A percentile compares a stretch with the other conserved stretches of the same genome.
Evolutionary conservation across 2,329 filamentous ascomycete genomes (phyloP).

Genomic region (Cercospora nicotianae): DNA sequence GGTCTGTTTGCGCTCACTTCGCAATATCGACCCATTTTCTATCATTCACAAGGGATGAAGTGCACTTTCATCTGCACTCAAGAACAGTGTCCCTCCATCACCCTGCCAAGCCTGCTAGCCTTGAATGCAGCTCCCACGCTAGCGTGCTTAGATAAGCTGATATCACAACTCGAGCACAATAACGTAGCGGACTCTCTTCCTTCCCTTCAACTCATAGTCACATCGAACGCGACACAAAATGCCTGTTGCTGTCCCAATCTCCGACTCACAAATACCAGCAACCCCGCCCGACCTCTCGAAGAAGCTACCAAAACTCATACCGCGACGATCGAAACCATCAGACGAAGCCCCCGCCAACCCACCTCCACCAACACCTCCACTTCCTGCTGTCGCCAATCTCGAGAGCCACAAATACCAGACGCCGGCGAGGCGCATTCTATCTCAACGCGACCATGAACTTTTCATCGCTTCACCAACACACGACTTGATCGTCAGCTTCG

Average conservation of each 20-base stretch:
- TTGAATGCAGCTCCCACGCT: neutral
- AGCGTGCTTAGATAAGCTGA: neutral
- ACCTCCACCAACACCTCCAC: slow-evolving; percentile 70
- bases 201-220: neutral
- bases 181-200: neutral
- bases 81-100: neutral
- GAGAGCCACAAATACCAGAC: slow-evolving; percentile 58
- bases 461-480: slow-evolving; percentile 78
- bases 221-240: neutral
- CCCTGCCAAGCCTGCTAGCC: neutral
- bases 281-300: slow-evolving; percentile 53
- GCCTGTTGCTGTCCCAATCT: slow-evolving; percentile 18
- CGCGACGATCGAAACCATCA: slow-evolving; percentile 56
- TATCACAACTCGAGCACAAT: neutral
- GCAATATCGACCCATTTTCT: neutral
- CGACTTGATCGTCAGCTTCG: slow-evolving; percentile 74
- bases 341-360: slow-evolving; percentile 49
- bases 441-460: slow-evolving; percentile 72
- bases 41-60: neutral
- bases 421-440: slow-evolving; percentile 79
- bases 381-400: slow-evolving; percentile 65
- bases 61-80: neutral
- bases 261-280: slow-evolving; percentile 19
- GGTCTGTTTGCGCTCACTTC: neutral
- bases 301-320: slow-evolving; percentile 66